These are phyloP conservation scores for Cladophialophora psammophila DNA, from an alignment of 2,329 filamentous ascomycete species.

Conservation along the genomic window DNA sequence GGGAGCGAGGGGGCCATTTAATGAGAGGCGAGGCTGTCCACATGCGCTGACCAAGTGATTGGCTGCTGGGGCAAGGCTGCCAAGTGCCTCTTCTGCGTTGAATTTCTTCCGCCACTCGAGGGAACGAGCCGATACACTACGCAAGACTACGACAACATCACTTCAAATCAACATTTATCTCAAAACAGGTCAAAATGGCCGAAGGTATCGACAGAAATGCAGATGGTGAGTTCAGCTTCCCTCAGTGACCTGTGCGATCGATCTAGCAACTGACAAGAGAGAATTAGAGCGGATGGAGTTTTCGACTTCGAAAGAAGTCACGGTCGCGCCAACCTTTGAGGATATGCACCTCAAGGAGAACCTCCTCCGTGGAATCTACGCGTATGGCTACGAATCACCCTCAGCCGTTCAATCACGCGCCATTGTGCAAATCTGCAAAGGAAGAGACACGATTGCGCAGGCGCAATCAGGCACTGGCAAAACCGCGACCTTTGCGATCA, in stretches of 20 bases:
- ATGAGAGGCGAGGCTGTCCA: neutral
- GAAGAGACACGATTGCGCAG: constrained; percentile 97
- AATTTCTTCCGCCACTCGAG: constrained; percentile 1
- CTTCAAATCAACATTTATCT: constrained; percentile 4
- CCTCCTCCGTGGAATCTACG: constrained; percentile 94
- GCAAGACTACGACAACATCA: neutral
- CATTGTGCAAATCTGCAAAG: constrained; percentile 99
- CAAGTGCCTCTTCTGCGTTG: neutral
- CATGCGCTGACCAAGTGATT: neutral
- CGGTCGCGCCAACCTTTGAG: constrained; percentile 88
- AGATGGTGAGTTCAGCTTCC: constrained; percentile 60
- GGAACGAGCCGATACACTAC: neutral
- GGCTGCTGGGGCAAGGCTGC: neutral
- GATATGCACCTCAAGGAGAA: constrained; percentile 98
- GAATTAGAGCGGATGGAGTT: constrained; percentile 89
- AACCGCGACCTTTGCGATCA: constrained; percentile 95
- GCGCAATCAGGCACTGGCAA: constrained; percentile 97
- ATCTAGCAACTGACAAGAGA: constrained; percentile 40
- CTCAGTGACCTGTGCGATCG: neutral
- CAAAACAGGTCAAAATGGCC: constrained; percentile 70
- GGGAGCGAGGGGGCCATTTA: neutral
- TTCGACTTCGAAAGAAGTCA: constrained; percentile 96
- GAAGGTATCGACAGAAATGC: constrained; percentile 91
- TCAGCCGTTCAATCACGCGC: constrained; percentile 97
- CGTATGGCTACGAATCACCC: constrained; percentile 97